These are phyloP conservation scores for Macadamia tetraphylla DNA, from an alignment of 164 flowering plant genomes.

Conservation along the genomic window DNA sequence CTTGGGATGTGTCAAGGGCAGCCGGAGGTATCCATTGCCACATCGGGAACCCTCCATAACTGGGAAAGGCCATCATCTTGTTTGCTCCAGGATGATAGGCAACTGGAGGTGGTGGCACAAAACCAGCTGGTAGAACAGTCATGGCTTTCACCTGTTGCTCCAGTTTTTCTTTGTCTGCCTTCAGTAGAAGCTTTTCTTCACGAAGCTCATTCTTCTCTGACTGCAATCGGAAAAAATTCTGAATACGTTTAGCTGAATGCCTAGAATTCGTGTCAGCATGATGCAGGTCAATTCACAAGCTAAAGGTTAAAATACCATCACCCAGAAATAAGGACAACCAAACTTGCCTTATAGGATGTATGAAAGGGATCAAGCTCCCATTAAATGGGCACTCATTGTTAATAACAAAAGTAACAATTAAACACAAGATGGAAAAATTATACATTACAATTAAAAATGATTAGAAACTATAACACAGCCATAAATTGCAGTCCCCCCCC, in stretches of 20 bases:
- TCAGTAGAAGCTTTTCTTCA: slow-evolving; percentile 49
- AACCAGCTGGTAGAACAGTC: slow-evolving; percentile 27
- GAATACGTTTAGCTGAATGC: background rate
- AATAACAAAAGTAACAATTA: too few relatives aligned
- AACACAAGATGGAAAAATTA: too few relatives aligned
- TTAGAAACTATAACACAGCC: too few relatives aligned
- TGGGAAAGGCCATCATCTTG: slow-evolving; percentile 14
- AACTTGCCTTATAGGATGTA: too few relatives aligned
- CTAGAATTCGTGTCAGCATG: background rate
- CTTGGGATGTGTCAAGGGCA: slow-evolving; percentile 21
- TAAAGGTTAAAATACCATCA: too few relatives aligned
- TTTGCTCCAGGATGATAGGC: slow-evolving; percentile 23
- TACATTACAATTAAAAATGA: too few relatives aligned
- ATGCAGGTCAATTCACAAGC: too few relatives aligned
- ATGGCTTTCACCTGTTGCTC: slow-evolving; percentile 55
- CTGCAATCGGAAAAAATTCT: slow-evolving; percentile 23
- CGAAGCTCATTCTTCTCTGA: slow-evolving; percentile 73
- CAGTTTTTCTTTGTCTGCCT: slow-evolving; percentile 56
- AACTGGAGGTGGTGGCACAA: slow-evolving; percentile 41
- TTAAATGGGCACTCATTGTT: too few relatives aligned
- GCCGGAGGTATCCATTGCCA: slow-evolving; percentile 23
- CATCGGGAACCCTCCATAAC: slow-evolving; percentile 16
- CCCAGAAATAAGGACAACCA: too few relatives aligned
- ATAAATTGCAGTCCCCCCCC: too few relatives aligned
- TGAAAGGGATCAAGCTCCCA: too few relatives aligned